Conservation (phyloP, 306 rosid species). For the Malus sieversii region DNA sequence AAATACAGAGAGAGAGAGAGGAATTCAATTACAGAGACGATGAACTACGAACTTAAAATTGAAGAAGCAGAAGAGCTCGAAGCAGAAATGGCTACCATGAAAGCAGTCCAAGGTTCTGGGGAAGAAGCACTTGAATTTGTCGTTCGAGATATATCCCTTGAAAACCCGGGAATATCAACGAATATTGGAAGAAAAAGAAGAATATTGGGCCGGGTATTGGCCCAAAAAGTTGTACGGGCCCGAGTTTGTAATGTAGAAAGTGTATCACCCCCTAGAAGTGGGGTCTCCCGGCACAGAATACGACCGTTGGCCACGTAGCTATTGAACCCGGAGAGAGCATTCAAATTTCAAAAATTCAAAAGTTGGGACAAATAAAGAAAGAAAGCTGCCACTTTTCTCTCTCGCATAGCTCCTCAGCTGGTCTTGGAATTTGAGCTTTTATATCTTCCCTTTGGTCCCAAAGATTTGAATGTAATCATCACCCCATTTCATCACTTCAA, state of each 20-base stretch:
- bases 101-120: neutral
- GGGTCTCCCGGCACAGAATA: constrained; percentile 13
- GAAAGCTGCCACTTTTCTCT: constrained; percentile 33
- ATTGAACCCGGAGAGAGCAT: constrained; percentile 10
- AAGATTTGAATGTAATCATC: neutral
- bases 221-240: neutral
- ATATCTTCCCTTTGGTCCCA: neutral
- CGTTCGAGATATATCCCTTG: neutral
- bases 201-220: neutral
- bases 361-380: constrained; percentile 15
- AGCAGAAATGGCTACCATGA: neutral
- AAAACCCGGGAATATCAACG: neutral
- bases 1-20: neutral
- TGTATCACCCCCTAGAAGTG: neutral
- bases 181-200: neutral
- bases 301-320: constrained; percentile 43
- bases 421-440: constrained; percentile 21
- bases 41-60: neutral
- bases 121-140: neutral
- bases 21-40: neutral
- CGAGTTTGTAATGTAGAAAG: neutral
- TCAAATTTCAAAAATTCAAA: constrained; percentile 84
- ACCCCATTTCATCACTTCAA: neutral
- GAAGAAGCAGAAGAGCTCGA: neutral
- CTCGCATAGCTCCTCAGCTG: neutral